phyloP scores from a whole-genome alignment of 371 early-diverging fungal genomes.

The Mucor racemosus region DNA sequence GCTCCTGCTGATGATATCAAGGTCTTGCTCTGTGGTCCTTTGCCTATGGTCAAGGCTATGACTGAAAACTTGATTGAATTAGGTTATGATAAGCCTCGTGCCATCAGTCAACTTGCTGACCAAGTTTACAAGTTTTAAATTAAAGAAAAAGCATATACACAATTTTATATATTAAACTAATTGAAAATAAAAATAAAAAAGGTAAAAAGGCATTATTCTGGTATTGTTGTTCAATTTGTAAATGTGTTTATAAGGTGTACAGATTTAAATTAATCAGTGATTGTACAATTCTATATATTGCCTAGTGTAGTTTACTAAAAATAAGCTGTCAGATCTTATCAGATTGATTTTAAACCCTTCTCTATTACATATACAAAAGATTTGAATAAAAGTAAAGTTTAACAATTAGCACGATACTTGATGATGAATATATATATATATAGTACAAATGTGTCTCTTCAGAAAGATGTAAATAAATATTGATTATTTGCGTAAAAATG shows the following conservation, averaged over 20 bases:
- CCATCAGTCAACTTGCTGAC: slow-evolving; percentile 84
- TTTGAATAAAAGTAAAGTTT: too few relatives aligned
- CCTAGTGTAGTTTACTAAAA: background rate
- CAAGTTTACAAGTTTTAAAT: slow-evolving; percentile 49
- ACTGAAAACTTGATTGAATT: slow-evolving; percentile 65
- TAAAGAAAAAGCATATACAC: background rate
- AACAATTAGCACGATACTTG: too few relatives aligned
- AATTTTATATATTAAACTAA: background rate
- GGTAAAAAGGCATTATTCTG: too few relatives aligned
- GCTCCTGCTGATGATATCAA: slow-evolving; percentile 81
- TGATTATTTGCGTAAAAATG: too few relatives aligned
- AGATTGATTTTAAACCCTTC: background rate
- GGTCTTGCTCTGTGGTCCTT: slow-evolving; percentile 94
- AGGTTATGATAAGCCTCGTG: slow-evolving; percentile 78
- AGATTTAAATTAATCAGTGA: background rate
- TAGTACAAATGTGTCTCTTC: too few relatives aligned
- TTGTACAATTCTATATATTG: background rate
- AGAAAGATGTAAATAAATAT: too few relatives aligned
- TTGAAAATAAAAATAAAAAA: background rate
- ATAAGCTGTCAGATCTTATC: background rate
- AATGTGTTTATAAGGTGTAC: background rate
- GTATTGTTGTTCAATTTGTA: background rate
- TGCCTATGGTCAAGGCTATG: slow-evolving; percentile 94
- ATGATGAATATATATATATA: too few relatives aligned
- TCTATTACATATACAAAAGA: background rate